Percentiles rank a stretch among this genome's conserved stretches.
Evolutionary conservation across 2,329 filamentous ascomycete species (phyloP).

Genomic region (Cordyceps farinosa): DNA sequence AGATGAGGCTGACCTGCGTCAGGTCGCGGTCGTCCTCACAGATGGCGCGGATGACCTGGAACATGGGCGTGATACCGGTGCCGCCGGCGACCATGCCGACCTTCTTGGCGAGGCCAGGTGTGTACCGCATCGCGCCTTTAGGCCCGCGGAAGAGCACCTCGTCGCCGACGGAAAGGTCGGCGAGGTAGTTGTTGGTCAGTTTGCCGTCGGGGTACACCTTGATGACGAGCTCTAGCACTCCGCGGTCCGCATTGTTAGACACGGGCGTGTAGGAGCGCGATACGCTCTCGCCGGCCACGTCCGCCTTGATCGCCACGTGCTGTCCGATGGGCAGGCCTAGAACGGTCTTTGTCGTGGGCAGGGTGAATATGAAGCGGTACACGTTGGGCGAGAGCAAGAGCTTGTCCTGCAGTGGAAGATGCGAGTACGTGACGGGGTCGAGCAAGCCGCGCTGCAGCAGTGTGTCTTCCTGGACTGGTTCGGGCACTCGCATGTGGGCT

Average conservation of each 20-base stretch:
- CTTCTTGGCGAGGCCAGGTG: constrained; percentile 36
- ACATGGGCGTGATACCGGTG: constrained; percentile 32
- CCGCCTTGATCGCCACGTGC: constrained; percentile 51
- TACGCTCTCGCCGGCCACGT: constrained; percentile 43
- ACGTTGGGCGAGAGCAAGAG: constrained; percentile 39
- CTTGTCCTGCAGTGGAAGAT: constrained; percentile 42
- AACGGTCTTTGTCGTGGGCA: constrained; percentile 42
- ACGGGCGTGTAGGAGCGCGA: constrained; percentile 53
- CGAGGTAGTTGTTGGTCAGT: constrained; percentile 48
- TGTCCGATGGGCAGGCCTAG: constrained; percentile 56
- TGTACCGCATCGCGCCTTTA: constrained; percentile 54
- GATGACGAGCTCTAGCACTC: constrained; percentile 48
- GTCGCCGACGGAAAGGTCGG: constrained; percentile 44
- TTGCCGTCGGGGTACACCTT: constrained; percentile 49
- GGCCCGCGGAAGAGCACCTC: constrained; percentile 51
- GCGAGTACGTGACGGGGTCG: constrained; percentile 46
- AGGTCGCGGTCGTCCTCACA: constrained; percentile 54
- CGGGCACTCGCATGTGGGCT: constrained; percentile 38
- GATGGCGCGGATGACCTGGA: constrained; percentile 59
- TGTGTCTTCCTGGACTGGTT: constrained; percentile 34
- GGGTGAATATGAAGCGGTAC: constrained; percentile 45
- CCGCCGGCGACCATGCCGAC: constrained; percentile 55
- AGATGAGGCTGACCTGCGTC: constrained; percentile 55
- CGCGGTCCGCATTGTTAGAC: constrained; percentile 48
- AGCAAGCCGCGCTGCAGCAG: constrained; percentile 45